Conservation (phyloP, 345 rosid genomes). For the Euphorbia peplus region DNA sequence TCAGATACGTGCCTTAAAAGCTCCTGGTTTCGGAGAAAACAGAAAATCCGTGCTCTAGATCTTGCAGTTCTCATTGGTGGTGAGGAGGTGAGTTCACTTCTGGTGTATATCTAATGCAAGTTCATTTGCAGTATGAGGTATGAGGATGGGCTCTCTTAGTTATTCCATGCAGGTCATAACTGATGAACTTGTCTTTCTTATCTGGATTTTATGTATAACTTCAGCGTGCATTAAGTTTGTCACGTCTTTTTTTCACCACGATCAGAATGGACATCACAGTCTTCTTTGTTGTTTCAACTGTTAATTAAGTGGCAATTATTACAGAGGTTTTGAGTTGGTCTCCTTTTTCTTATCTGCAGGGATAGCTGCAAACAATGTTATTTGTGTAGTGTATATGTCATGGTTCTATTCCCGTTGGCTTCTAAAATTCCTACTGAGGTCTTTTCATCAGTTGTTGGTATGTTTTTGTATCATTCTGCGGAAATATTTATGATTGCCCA, state of each 20-base stretch:
- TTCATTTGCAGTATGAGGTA: too few species aligned
- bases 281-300: constrained; percentile 41
- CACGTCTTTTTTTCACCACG: constrained; percentile 6
- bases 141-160: too few species aligned
- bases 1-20: too few species aligned
- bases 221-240: not conserved
- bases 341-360: constrained; percentile 84
- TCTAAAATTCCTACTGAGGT: constrained; percentile 62
- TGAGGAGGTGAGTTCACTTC: too few species aligned
- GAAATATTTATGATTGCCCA: too few species aligned
- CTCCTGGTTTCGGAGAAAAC: too few species aligned
- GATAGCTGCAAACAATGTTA: constrained; percentile 77
- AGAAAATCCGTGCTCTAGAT: too few species aligned
- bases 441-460: constrained; percentile 45
- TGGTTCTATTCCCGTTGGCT: constrained; percentile 64
- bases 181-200: too few species aligned
- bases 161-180: too few species aligned
- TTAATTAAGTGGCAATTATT: constrained; percentile 83
- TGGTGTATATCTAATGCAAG: too few species aligned
- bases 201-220: not conserved
- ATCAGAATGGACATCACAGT: not conserved
- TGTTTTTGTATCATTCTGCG: constrained; percentile 1
- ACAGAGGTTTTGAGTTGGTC: constrained; percentile 69
- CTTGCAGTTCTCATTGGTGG: too few species aligned
- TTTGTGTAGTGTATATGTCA: constrained; percentile 60